Percentiles rank a stretch among this genome's conserved stretches.
phyloP scores from a whole-genome alignment of 2,329 filamentous ascomycete genomes.

The Aspergillus piperis region DNA sequence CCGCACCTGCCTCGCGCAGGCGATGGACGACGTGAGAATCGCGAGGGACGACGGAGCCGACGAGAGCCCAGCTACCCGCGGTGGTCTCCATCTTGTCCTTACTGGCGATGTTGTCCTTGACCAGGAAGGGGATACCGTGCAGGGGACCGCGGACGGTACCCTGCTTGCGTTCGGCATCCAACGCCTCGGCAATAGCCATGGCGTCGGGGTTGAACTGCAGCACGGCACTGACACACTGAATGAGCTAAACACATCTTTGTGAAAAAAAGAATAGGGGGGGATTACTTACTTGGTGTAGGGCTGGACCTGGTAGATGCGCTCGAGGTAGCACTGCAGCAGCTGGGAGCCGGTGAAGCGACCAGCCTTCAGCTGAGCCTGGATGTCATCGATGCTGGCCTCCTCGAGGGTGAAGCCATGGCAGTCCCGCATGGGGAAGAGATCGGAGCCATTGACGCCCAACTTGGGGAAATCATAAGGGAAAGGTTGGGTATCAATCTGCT shows the following conservation, averaged over 20 bases:
- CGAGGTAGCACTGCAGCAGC: conserved; percentile 63
- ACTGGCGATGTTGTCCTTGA: conserved; percentile 69
- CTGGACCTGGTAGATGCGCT: conserved; percentile 62
- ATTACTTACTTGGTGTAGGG: conserved; percentile 61
- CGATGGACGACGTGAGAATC: conserved; percentile 65
- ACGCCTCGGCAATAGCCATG: conserved; percentile 59
- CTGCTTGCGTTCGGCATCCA: conserved; percentile 61
- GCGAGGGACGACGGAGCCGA: conserved; percentile 66
- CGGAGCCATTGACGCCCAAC: conserved; percentile 33
- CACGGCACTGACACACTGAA: conserved; percentile 39
- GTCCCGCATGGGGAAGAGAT: conserved; percentile 62
- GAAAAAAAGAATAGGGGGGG: background rate
- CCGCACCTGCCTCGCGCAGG: conserved; percentile 65
- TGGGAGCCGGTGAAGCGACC: conserved; percentile 60
- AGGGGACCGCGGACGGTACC: conserved; percentile 64
- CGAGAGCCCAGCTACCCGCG: conserved; percentile 67
- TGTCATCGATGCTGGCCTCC: conserved; percentile 68
- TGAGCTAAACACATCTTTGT: background rate
- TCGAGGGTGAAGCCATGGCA: conserved; percentile 65
- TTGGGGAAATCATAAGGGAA: conserved; percentile 42
- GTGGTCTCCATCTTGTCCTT: conserved; percentile 74
- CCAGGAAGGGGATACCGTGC: conserved; percentile 73
- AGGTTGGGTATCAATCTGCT: conserved; percentile 36
- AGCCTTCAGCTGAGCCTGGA: conserved; percentile 60
- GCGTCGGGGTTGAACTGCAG: conserved; percentile 70